Percentiles rank a stretch among this genome's conserved stretches.
Evolutionary conservation across 495 filamentous ascomycete species (phyloP).

Genomic region (Hyaloscypha hepaticicola): DNA sequence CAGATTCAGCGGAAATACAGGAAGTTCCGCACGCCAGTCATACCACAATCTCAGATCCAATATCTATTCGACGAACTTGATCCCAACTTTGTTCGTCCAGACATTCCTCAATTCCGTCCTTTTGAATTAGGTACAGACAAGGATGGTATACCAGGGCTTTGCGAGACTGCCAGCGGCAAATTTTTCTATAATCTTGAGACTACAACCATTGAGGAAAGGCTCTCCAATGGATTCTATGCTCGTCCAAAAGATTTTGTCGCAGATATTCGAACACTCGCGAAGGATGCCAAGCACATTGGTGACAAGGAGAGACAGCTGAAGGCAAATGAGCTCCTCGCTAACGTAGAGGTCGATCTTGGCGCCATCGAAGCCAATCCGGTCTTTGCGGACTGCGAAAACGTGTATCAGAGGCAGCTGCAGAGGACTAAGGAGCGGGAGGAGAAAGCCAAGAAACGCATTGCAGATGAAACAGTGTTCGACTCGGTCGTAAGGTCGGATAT

Average conservation of each 20-base stretch:
- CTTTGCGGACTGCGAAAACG: constrained; percentile 66
- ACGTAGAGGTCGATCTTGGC: constrained; percentile 87
- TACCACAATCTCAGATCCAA: constrained; percentile 67
- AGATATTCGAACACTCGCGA: constrained; percentile 78
- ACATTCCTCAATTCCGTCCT: constrained; percentile 64
- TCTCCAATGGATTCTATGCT: constrained; percentile 94
- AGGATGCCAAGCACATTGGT: constrained; percentile 72
- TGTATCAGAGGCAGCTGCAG: constrained; percentile 72
- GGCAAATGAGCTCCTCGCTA: constrained; percentile 84
- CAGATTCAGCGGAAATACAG: constrained; percentile 83
- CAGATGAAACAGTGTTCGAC: constrained; percentile 39
- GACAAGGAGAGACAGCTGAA: constrained; percentile 78
- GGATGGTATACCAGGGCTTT: constrained; percentile 68
- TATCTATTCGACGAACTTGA: constrained; percentile 83
- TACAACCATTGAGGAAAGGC: constrained; percentile 88
- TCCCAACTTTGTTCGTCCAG: constrained; percentile 75
- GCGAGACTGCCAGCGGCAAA: constrained; percentile 67
- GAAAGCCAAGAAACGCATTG: constrained; percentile 55
- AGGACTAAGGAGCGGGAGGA: constrained; percentile 65
- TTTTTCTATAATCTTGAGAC: constrained; percentile 94
- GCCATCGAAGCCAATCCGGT: constrained; percentile 66
- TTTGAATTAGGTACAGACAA: constrained; percentile 73
- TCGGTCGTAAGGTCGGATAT: constrained; percentile 20
- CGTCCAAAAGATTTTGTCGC: constrained; percentile 81
- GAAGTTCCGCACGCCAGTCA: constrained; percentile 75